phyloP scores from a whole-genome alignment of 2,329 filamentous ascomycete genomes.

The Fusarium chlamydosporum region DNA sequence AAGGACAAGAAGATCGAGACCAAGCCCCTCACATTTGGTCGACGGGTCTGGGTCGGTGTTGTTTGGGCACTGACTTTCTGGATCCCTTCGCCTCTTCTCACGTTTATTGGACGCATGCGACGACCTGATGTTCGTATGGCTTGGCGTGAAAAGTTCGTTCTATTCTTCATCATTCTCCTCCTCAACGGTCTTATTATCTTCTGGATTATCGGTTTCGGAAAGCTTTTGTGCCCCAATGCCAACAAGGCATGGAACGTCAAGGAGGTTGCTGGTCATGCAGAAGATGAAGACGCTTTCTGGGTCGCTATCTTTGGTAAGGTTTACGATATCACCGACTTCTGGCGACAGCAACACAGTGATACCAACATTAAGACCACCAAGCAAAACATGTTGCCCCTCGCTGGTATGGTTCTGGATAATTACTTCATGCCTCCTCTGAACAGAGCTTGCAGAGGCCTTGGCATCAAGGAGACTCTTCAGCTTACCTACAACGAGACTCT shows the following conservation, averaged over 20 bases:
- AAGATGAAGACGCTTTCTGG: slow-evolving; percentile 82
- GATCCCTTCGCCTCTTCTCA: slow-evolving; percentile 89
- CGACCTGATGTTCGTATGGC: slow-evolving; percentile 96
- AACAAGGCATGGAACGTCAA: slow-evolving; percentile 87
- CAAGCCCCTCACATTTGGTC: slow-evolving; percentile 71
- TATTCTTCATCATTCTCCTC: slow-evolving; percentile 84
- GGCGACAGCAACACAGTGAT: slow-evolving; percentile 87
- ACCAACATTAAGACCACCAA: slow-evolving; percentile 70
- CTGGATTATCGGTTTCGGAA: slow-evolving; percentile 90
- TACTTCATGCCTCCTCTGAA: slow-evolving; percentile 87
- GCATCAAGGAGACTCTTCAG: slow-evolving; percentile 67
- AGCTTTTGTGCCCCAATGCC: slow-evolving; percentile 87
- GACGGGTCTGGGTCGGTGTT: slow-evolving; percentile 83
- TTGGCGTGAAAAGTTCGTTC: slow-evolving; percentile 93
- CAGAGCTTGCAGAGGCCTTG: slow-evolving; percentile 80
- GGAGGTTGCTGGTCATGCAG: slow-evolving; percentile 80
- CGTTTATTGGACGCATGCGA: slow-evolving; percentile 93
- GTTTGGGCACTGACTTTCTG: slow-evolving; percentile 93
- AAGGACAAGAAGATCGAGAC: slow-evolving; percentile 83
- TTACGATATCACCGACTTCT: slow-evolving; percentile 93
- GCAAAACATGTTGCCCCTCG: slow-evolving; percentile 80
- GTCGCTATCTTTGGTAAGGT: slow-evolving; percentile 90
- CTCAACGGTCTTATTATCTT: slow-evolving; percentile 88
- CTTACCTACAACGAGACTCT: slow-evolving; percentile 77
- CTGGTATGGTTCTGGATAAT: slow-evolving; percentile 82